Percentiles rank a stretch among this genome's conserved stretches.
Conservation (phyloP, 441 rosid species). For the Populus hybrid region DNA sequence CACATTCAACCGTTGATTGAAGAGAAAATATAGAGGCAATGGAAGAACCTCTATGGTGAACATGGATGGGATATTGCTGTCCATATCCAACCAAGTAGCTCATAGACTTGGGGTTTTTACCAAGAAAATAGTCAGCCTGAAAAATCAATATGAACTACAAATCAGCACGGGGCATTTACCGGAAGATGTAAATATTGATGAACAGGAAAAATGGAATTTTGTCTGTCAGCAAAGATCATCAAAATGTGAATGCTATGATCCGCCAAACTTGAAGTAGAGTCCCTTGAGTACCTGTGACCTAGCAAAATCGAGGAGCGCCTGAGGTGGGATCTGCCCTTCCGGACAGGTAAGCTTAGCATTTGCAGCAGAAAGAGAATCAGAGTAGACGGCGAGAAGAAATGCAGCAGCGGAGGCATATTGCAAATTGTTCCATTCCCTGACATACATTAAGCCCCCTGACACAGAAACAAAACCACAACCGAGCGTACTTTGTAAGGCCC, state of each 20-base stretch:
- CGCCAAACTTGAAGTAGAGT: neutral
- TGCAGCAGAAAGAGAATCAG: slow-evolving; percentile 50
- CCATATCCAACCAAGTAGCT: slow-evolving; percentile 86
- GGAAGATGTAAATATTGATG: neutral
- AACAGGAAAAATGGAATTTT: neutral
- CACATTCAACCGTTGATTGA: slow-evolving; percentile 52
- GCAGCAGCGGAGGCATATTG: slow-evolving; percentile 82
- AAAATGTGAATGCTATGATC: neutral
- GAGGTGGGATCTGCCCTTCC: slow-evolving; percentile 39
- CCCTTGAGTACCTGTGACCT: slow-evolving; percentile 50
- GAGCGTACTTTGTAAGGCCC: neutral
- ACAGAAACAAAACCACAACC: slow-evolving; percentile 22
- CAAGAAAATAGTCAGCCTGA: slow-evolving; percentile 85
- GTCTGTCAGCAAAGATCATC: neutral
- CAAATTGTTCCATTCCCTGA: slow-evolving; percentile 94
- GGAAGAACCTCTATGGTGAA: slow-evolving; percentile 91
- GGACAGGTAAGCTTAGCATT: slow-evolving; percentile 48
- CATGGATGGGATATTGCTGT: slow-evolving; percentile 50
- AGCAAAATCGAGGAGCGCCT: slow-evolving; percentile 57
- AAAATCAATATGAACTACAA: neutral
- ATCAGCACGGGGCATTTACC: neutral
- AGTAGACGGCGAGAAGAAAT: slow-evolving; percentile 68
- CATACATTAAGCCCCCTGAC: slow-evolving; percentile 67
- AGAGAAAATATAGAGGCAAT: slow-evolving; percentile 48
- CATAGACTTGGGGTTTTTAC: slow-evolving; percentile 65